A percentile compares a stretch with the other conserved stretches of the same genome.
These are phyloP conservation scores for Coniochaeta sp. DNA, from an alignment of 2,329 filamentous ascomycete genomes.

Conservation along the genomic window DNA sequence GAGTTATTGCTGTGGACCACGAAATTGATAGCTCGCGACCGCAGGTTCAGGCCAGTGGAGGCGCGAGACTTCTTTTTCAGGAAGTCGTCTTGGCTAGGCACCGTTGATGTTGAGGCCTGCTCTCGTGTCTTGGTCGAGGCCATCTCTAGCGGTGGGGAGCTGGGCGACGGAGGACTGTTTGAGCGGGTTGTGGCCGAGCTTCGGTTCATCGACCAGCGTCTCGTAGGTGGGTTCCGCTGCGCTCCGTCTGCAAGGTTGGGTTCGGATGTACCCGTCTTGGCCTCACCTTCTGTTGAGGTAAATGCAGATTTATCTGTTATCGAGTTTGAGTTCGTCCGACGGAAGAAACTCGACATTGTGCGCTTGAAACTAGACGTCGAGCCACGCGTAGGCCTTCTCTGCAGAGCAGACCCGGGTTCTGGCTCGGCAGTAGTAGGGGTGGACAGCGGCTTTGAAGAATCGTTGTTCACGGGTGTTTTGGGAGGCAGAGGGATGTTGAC, in stretches of 20 bases:
- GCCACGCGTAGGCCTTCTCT: slow-evolving; percentile 32
- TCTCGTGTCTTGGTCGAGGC: slow-evolving; percentile 16
- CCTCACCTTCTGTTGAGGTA: slow-evolving; percentile 11
- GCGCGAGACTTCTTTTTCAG: slow-evolving; percentile 41
- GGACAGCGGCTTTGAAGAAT: slow-evolving; percentile 2
- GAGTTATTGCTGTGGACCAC: slow-evolving; percentile 13
- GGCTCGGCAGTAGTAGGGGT: slow-evolving; percentile 12
- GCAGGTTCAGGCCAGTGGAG: slow-evolving; percentile 42
- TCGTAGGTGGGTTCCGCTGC: slow-evolving; percentile 20
- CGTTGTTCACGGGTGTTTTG: slow-evolving; percentile 3
- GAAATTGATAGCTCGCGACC: slow-evolving; percentile 41
- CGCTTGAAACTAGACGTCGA: slow-evolving; percentile 37
- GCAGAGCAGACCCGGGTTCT: slow-evolving; percentile 22
- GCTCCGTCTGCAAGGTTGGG: slow-evolving; percentile 18
- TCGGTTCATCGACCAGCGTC: slow-evolving; percentile 38
- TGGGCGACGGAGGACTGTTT: slow-evolving; percentile 43
- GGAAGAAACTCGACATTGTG: slow-evolving; percentile 43
- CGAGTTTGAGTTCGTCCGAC: slow-evolving; percentile 33
- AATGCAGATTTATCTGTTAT: slow-evolving; percentile 18
- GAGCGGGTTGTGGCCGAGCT: slow-evolving; percentile 38
- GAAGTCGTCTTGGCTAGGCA: slow-evolving; percentile 38
- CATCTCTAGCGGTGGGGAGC: slow-evolving; percentile 34
- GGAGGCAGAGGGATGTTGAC: slow-evolving; percentile 3
- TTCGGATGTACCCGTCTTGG: slow-evolving; percentile 14
- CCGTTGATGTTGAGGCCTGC: slow-evolving; percentile 15